Evolutionary conservation across 1,284 basidiomycete species (phyloP), one percentile per base, ranked within the genome.

Genomic region (Irpex sp.): DNA sequence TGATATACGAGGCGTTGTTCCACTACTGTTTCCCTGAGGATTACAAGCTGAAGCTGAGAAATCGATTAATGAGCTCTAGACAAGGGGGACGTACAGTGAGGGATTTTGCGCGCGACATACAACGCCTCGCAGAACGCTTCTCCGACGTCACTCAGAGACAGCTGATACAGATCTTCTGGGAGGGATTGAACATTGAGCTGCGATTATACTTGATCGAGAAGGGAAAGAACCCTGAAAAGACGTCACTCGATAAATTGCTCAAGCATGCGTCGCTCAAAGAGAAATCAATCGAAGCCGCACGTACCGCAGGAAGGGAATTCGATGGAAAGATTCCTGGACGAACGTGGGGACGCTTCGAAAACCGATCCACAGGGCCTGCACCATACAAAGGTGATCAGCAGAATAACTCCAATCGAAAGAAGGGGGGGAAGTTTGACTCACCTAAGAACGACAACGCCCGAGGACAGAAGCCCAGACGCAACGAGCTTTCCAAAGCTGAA

Each of bases 1-100:
- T 15, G 13, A 51, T 70, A 6, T 70, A 65, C 34, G 64, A 68
- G 40, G 68, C 62, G 2, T 19, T 69, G 7, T 70, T 69, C 51
- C 57, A 68, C 19, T 69, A 70, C 21, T 71, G 69, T 56, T 71
- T 71, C 61, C 69, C 65, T 4, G 26, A 59, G 2, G 69, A 71
- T 49, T 69, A 66, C 57, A 68, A 67, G 34, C 38, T 59, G 13
- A 15, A 52, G 3, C 55, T 71, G 21, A 61, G 66, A 2, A 17
- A 60, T 8, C 21, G 55, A n/a, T 61, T 68, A 11, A 59, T 66
- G 49, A 40, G 26, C 1, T 47, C 66, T 3, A 26, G 11, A 11
- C 68, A 71, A 57, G 67, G 69, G 1, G 58, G 61, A 2, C 34
- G 54, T 5, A 37, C 37, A 2, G 64, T 68, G 0, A 58, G 64